Conservation (phyloP, 106 monocot genomes). For the Apostasia ramifera region DNA sequence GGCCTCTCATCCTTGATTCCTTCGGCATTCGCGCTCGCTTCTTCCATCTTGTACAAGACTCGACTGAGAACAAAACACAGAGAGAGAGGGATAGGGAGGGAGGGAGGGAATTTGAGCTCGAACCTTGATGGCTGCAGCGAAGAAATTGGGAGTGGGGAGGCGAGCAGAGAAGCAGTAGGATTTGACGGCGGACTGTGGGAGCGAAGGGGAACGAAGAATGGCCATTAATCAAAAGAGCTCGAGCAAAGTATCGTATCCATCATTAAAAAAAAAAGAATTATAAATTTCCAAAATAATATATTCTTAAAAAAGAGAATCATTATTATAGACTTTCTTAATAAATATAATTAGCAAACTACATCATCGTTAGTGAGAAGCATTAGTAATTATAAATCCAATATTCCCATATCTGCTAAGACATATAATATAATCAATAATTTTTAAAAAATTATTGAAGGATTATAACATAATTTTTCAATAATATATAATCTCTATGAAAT, state of each 20-base stretch:
- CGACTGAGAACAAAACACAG: not conserved
- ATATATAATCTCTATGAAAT: too few species aligned
- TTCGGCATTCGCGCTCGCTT: not conserved
- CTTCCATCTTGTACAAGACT: not conserved
- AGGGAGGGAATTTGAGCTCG: not conserved
- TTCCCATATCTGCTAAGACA: too few species aligned
- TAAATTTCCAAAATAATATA: too few species aligned
- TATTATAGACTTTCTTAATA: too few species aligned
- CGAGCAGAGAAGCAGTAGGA: not conserved
- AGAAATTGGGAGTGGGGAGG: not conserved
- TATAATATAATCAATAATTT: too few species aligned
- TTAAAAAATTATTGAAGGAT: too few species aligned
- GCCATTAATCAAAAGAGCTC: not conserved
- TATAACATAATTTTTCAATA: too few species aligned
- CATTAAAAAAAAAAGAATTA: too few species aligned
- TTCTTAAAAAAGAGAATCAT: too few species aligned
- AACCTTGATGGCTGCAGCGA: slow-evolving; percentile 3
- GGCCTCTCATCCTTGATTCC: not conserved
- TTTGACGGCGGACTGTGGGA: not conserved
- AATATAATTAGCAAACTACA: too few species aligned
- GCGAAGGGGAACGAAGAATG: not conserved
- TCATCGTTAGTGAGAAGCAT: too few species aligned
- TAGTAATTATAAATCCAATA: too few species aligned
- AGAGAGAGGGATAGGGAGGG: not conserved
- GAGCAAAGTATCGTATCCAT: not conserved